Base-by-base conservation (phyloP, 108 stramenopile species). In the Schizochytrium sp. region DNA sequence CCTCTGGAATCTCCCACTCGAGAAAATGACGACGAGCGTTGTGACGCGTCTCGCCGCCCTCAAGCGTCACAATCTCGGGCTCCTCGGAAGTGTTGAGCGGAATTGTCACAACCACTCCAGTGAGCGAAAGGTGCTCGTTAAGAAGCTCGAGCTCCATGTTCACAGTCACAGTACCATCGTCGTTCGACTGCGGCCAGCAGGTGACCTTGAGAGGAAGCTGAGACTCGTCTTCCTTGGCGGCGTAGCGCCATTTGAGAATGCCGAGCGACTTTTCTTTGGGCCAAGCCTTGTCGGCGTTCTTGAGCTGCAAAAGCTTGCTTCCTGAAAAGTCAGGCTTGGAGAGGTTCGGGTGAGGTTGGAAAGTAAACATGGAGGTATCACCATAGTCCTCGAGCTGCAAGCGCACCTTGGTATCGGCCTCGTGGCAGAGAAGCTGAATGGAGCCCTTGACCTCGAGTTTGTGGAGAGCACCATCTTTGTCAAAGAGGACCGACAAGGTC, bases 171-270 rank as follows among this genome's bases (percentile, higher is more conserved):
- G 76, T 83, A 45, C 76, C 76, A 83, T 83, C 76, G 51, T 53
- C 76, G 51, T 83, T 83, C 10, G 51, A 47, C 23, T 83, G 23
- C 51, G 76, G 76, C 76, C 76, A 83, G 51, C 45, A 83, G 19
- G 51, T 53, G 51, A 83, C 23, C 23, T 83, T 83, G 51, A 83
- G 76, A 12, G 76, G 76, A 8, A 83, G 48, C 76, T 53, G 45
- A 23, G 76, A 83, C 76, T 83, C 76, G 76, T 83, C 76, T 45
- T 83, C 76, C 76, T 83, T 83, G 48, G 76, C 76, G 6, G 76
- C 76, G 28, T 83, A 83, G 19, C 76, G 45, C 76, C 76, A 83
- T 45, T 83, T 83, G 48, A 83, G 76, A 53, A 83, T 83, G 76
- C 76, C 51, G 23, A 83, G 51, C 12, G 76, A 6, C 76, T 83